phyloP scores from a whole-genome alignment of 352 stramenopile genomes.

The Globisporangium spiculum region DNA sequence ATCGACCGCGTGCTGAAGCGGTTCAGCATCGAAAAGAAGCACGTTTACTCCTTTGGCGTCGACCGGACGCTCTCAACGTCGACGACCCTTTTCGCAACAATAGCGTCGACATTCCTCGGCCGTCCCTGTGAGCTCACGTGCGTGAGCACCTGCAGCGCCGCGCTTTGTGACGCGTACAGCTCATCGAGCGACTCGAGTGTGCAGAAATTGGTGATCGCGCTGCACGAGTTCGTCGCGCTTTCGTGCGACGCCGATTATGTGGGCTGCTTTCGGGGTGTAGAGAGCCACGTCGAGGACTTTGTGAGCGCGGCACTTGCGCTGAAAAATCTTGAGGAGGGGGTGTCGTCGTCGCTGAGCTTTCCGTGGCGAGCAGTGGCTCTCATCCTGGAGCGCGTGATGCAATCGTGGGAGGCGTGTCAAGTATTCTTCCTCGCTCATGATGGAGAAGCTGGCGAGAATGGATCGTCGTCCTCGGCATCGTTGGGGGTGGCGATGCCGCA shows the following conservation, averaged over 20 bases:
- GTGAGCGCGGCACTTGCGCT: neutral
- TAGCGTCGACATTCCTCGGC: constrained; percentile 4
- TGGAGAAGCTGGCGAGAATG: neutral
- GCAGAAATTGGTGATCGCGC: neutral
- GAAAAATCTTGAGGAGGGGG: neutral
- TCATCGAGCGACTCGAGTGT: neutral
- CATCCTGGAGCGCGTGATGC: constrained; percentile 4
- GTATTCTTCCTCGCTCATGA: constrained; percentile 5
- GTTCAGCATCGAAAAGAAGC: constrained; percentile 9
- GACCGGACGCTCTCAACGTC: constrained; percentile 2
- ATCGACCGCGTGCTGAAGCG: neutral
- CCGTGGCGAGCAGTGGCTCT: constrained; percentile 6
- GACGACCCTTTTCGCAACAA: neutral
- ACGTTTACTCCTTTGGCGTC: constrained; percentile 12
- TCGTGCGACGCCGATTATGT: constrained; percentile 10
- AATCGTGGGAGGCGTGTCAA: constrained; percentile 9
- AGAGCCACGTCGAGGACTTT: constrained; percentile 9
- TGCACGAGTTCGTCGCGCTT: constrained; percentile 2
- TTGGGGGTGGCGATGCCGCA: neutral
- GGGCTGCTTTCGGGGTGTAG: constrained; percentile 7
- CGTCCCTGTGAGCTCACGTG: constrained; percentile 4
- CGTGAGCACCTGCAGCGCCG: neutral
- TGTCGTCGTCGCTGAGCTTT: neutral
- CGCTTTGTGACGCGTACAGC: neutral
- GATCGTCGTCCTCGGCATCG: neutral